Evolutionary conservation across 78 protist species (phyloP).

Genomic region (slime mould (Dictyostelium discoideum)): DNA sequence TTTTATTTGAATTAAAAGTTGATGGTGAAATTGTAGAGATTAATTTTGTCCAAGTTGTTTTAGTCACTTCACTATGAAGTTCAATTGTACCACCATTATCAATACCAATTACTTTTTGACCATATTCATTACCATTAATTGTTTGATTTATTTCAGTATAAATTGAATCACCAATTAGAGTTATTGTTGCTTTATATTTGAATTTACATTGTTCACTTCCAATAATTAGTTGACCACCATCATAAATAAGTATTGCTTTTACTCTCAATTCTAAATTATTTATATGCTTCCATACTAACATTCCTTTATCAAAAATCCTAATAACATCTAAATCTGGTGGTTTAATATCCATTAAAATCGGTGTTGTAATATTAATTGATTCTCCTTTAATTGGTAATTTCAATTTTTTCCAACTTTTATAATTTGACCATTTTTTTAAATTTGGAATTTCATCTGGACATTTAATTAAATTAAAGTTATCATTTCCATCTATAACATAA

Average conservation of each 20-base stretch:
- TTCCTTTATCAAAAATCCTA: not conserved
- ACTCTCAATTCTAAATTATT: not conserved
- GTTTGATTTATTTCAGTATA: not conserved
- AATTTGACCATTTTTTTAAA: not conserved
- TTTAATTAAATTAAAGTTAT: not conserved
- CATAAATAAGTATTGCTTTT: not conserved
- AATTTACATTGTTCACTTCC: constrained; percentile 39
- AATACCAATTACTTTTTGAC: constrained; percentile 70
- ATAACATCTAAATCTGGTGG: constrained; percentile 16
- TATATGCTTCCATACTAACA: constrained; percentile 21
- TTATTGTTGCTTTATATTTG: not conserved
- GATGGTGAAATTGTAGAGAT: not conserved
- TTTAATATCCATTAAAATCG: constrained; percentile 9
- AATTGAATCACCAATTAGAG: constrained; percentile 31
- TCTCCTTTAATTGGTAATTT: not conserved
- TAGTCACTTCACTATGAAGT: constrained; percentile 23
- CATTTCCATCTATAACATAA: not conserved
- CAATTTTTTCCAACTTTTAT: not conserved
- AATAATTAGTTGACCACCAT: constrained; percentile 40
- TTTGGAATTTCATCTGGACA: not conserved
- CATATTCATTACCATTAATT: not conserved
- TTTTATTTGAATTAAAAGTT: not conserved
- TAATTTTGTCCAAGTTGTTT: not conserved
- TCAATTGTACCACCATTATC: constrained; percentile 48
- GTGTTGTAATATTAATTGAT: constrained; percentile 10